A percentile compares a stretch with the other conserved stretches of the same genome.
These are phyloP conservation scores for Penicillium soppii DNA, from an alignment of 495 filamentous ascomycete species.

Conservation along the genomic window DNA sequence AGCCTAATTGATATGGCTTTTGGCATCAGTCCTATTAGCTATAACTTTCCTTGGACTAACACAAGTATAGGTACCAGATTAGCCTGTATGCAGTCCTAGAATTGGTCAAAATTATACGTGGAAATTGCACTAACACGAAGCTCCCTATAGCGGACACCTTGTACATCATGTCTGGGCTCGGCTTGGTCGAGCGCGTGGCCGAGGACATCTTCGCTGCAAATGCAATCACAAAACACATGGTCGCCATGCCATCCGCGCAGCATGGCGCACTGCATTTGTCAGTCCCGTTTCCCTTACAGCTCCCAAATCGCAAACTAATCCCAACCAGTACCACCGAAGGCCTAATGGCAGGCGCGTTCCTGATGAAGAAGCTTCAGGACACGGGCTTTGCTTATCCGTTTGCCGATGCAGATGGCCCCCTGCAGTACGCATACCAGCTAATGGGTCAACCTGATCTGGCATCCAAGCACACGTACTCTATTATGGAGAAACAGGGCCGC, in stretches of 20 bases:
- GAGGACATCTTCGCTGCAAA: slow-evolving; percentile 32
- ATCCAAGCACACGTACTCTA: slow-evolving; percentile 35
- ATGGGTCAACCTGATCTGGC: slow-evolving; percentile 32
- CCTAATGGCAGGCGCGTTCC: slow-evolving; percentile 34
- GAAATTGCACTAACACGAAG: too few species aligned
- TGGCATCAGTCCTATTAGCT: neutral
- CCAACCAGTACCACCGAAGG: slow-evolving; percentile 33
- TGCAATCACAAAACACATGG: slow-evolving; percentile 34
- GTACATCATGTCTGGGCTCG: slow-evolving; percentile 36
- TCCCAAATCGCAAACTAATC: neutral
- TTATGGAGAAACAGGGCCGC: slow-evolving; percentile 37
- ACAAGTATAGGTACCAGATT: slow-evolving; percentile 14
- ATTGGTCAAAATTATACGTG: neutral
- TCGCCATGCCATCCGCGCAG: slow-evolving; percentile 31
- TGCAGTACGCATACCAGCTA: slow-evolving; percentile 35
- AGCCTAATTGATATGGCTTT: too few species aligned
- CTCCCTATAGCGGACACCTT: slow-evolving; percentile 34
- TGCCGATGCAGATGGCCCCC: slow-evolving; percentile 28
- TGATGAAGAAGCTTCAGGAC: slow-evolving; percentile 35
- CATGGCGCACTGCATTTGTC: slow-evolving; percentile 44
- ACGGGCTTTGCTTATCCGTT: slow-evolving; percentile 38
- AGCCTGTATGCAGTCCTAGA: slow-evolving; percentile 16
- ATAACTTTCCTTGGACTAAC: neutral
- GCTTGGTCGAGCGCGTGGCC: slow-evolving; percentile 28
- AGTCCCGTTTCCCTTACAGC: neutral